phyloP scores from a whole-genome alignment of 176 grass and related monocot species.

The Zea mays region DNA sequence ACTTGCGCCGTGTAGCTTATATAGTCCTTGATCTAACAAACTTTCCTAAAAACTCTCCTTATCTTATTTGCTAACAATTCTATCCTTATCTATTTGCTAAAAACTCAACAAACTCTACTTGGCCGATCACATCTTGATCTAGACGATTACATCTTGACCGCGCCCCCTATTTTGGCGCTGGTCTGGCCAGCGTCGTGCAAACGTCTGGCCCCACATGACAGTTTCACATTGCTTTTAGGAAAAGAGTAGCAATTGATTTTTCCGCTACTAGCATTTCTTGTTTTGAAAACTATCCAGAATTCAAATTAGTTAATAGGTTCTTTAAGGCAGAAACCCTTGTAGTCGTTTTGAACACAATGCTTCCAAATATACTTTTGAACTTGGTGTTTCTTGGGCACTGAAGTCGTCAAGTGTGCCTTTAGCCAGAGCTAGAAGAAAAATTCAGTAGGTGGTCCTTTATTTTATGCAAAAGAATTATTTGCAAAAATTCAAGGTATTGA shows the following conservation, averaged over 20 bases:
- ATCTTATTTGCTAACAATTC: too few species aligned
- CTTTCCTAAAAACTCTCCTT: too few species aligned
- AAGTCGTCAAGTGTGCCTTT: neutral
- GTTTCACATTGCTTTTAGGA: constrained; percentile 5
- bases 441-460: neutral
- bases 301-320: neutral
- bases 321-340: neutral
- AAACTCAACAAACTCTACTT: too few species aligned
- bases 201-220: neutral
- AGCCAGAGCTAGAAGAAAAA: neutral
- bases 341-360: neutral
- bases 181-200: too few species aligned
- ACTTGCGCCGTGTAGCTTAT: too few species aligned
- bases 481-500: constrained; percentile 2
- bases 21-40: too few species aligned
- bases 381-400: neutral
- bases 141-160: too few species aligned
- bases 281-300: neutral
- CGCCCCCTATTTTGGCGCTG: too few species aligned
- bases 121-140: too few species aligned
- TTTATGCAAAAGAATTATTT: neutral
- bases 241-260: constrained; percentile 7
- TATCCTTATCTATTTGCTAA: too few species aligned
- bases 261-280: neutral
- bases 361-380: constrained; percentile 7